Evolutionary conservation across 345 rosid species (phyloP).

Genomic region (Eucalyptus microcorys): DNA sequence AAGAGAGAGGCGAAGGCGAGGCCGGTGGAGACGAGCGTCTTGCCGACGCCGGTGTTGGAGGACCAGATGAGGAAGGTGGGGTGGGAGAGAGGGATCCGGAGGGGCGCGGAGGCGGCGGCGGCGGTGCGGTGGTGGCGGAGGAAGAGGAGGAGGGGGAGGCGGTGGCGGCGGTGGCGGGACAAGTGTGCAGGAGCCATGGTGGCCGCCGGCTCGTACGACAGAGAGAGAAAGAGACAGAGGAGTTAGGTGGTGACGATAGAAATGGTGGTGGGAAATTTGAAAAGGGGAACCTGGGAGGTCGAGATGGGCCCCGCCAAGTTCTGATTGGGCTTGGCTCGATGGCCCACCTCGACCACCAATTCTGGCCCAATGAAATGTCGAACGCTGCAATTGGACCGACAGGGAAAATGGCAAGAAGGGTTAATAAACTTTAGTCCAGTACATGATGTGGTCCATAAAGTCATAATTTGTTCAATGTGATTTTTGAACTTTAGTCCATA

Average conservation of each 20-base stretch:
- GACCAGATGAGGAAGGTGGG: slow-evolving; percentile 73
- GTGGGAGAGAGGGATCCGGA: slow-evolving; percentile 42
- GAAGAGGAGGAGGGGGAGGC: slow-evolving; percentile 4
- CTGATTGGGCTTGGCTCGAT: neutral
- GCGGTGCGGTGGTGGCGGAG: slow-evolving; percentile 2
- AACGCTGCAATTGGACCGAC: neutral
- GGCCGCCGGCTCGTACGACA: neutral
- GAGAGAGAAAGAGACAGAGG: neutral
- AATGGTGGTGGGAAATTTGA: neutral
- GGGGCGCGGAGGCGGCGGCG: neutral
- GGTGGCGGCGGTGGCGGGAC: neutral
- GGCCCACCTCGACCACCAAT: neutral
- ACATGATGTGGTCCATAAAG: too few species aligned
- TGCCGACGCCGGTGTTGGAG: slow-evolving; percentile 87
- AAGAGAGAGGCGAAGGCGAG: slow-evolving; percentile 80
- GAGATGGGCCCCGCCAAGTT: neutral
- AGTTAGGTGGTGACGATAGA: neutral
- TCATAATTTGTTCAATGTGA: too few species aligned
- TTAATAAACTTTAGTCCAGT: too few species aligned
- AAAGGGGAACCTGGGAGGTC: neutral
- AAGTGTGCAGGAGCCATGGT: neutral
- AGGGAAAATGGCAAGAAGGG: neutral
- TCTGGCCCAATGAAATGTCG: neutral
- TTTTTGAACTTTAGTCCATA: too few species aligned
- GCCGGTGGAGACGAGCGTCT: slow-evolving; percentile 93